Evolutionary conservation across 192 early-diverging fungal species (phyloP), one percentile per base, ranked within the genome.

Genomic region (Podila clonocystis): DNA sequence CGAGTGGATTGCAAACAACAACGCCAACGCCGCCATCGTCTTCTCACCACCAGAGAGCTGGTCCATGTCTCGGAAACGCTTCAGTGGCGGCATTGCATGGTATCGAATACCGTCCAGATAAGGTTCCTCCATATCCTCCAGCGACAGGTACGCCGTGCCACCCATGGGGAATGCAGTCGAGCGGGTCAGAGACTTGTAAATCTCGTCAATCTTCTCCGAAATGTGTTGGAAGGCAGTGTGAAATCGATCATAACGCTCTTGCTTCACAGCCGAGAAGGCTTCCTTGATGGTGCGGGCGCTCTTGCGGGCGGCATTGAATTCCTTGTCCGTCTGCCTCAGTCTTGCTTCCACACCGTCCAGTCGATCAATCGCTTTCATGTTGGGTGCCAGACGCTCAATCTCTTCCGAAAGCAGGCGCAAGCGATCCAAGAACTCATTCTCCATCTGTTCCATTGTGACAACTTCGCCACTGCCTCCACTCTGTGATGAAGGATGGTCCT

Each of bases 11-110:
- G 98, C 97, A 87, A 99, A 98, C 68, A 99, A 87, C 48, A 99
- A 83, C 3, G 97, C 98, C 50, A 99, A 85, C 5, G 98, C 97
- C 0, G 97, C 98, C 38, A 99, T 94, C 1, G 97, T 97, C 86
- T 99, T 99, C 87, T 99, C 98, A 72, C 98, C 98, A 48, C 98
- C 98, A 28, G 96, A 98, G 17, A 99, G 87, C 75, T 96, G 95
- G 67, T 98, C 97, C 98, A 99, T 99, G 79, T 99, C 98, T 67
- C 97, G 86, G 90, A 99, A 99, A 31, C 97, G 92, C 86, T 99
- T 99, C 90, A 97, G 94, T 26, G 98, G 98, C 9, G 98, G 98
- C 97, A 99, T 99, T 0, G 98, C 97, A 75, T 99, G 97, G 86
- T 98, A 99, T 68, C 96, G 95, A 57, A 99, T 89, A 36, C 97